Evolutionary conservation across 1,284 basidiomycete genomes (phyloP).

Genomic region (Athelia psychrophila): DNA sequence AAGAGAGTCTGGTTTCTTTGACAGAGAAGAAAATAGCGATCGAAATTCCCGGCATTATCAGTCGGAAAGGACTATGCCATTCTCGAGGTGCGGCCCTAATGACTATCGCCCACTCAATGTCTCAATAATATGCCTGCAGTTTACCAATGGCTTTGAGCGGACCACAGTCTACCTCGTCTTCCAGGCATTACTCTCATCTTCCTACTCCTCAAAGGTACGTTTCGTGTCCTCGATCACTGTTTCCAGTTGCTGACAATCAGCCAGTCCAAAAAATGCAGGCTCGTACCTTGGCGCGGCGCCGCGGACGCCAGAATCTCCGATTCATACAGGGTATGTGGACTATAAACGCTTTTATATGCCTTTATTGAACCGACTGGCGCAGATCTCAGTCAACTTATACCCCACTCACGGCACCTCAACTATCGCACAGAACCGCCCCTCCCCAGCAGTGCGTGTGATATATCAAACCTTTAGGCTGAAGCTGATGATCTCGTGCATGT

Average conservation of each 20-base stretch:
- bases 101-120: background rate
- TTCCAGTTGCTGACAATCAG: conserved; percentile 7
- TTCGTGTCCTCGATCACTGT: conserved; percentile 5
- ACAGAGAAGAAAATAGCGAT: background rate
- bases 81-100: background rate
- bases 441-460: conserved; percentile 10
- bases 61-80: background rate
- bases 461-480: background rate
- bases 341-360: background rate
- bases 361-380: background rate
- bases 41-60: background rate
- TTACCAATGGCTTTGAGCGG: background rate
- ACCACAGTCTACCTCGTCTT: background rate
- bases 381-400: conserved; percentile 5
- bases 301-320: conserved; percentile 41
- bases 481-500: too few relatives aligned
- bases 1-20: background rate
- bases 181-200: conserved; percentile 36
- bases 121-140: background rate
- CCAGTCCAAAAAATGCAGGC: conserved; percentile 43
- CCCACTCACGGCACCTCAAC: conserved; percentile 9
- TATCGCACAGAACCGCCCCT: conserved; percentile 18
- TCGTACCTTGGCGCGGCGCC: conserved; percentile 38
- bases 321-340: conserved; percentile 34
- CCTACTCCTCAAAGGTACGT: conserved; percentile 62